phyloP scores from a whole-genome alignment of 805 yeast species.

The Wickerhamiella vanderwaltii region DNA sequence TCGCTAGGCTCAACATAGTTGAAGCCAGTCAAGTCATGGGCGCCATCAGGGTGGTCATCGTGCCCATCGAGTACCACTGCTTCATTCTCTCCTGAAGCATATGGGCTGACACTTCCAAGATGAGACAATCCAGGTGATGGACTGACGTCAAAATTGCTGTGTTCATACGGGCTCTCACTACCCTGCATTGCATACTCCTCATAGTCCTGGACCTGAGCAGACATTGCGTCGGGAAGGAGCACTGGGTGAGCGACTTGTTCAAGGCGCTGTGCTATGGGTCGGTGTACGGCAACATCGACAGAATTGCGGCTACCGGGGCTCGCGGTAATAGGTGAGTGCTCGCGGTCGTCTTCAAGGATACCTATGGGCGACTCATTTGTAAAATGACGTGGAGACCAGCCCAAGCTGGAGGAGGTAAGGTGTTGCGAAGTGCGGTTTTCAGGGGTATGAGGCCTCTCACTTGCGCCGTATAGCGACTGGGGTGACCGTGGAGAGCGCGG shows the following conservation, averaged over 20 bases:
- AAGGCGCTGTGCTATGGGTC: conserved; percentile 5
- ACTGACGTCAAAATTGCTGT: neutral
- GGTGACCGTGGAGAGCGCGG: no score
- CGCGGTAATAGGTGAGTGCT: conserved; percentile 2
- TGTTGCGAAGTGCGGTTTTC: neutral
- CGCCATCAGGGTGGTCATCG: neutral
- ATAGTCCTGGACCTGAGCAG: neutral
- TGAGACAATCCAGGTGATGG: neutral
- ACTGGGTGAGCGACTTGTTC: conserved; percentile 8
- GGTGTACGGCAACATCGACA: neutral
- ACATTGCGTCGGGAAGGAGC: conserved; percentile 3
- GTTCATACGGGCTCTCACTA: neutral
- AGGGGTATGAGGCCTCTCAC: no score
- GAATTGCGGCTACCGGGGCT: neutral
- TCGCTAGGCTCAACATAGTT: conserved; percentile 6
- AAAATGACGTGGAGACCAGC: neutral
- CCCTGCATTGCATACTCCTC: neutral
- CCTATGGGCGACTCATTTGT: neutral
- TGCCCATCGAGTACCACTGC: neutral
- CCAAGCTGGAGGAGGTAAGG: neutral
- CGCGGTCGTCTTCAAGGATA: conserved; percentile 2
- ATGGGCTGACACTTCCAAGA: neutral
- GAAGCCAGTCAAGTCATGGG: neutral
- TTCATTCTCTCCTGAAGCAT: neutral
- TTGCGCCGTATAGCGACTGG: no score